A percentile compares a stretch with the other conserved stretches of the same genome.
Conservation (phyloP, 2,329 filamentous ascomycete species). For the Fusarium sp. region DNA sequence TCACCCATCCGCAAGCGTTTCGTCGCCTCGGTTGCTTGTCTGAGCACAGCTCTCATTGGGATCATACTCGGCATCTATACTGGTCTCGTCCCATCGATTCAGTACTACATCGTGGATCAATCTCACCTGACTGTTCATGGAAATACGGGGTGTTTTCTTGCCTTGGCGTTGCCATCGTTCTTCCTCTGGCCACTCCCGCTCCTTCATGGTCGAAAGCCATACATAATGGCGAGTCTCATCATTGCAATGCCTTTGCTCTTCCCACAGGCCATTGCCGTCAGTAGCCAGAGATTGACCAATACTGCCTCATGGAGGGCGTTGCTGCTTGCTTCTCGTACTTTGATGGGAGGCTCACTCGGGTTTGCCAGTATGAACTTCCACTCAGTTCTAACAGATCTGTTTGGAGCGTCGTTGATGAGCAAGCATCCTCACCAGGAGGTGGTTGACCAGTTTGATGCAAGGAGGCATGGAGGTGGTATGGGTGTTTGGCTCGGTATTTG, state of each 20-base stretch:
- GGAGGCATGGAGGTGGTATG: conserved; percentile 81
- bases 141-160: conserved; percentile 79
- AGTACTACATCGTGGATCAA: conserved; percentile 80
- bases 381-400: conserved; percentile 78
- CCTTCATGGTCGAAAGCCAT: conserved; percentile 82
- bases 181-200: conserved; percentile 80
- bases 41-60: conserved; percentile 79
- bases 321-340: conserved; percentile 71
- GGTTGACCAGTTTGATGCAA: conserved; percentile 74
- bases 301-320: conserved; percentile 68
- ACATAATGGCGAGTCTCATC: conserved; percentile 76
- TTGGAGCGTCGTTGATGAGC: conserved; percentile 81
- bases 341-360: conserved; percentile 77
- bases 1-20: conserved; percentile 74
- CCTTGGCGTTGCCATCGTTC: conserved; percentile 76
- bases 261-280: conserved; percentile 78
- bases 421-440: conserved; percentile 79
- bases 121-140: conserved; percentile 76
- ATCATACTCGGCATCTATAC: conserved; percentile 81
- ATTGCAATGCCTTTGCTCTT: conserved; percentile 80
- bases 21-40: conserved; percentile 75
- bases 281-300: conserved; percentile 66
- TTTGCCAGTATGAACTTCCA: conserved; percentile 84
- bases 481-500: conserved; percentile 84
- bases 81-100: conserved; percentile 82